Evolutionary conservation across 345 rosid species (phyloP), one percentile per base, ranked within the genome.

Genomic region (Kandelia obovata): DNA sequence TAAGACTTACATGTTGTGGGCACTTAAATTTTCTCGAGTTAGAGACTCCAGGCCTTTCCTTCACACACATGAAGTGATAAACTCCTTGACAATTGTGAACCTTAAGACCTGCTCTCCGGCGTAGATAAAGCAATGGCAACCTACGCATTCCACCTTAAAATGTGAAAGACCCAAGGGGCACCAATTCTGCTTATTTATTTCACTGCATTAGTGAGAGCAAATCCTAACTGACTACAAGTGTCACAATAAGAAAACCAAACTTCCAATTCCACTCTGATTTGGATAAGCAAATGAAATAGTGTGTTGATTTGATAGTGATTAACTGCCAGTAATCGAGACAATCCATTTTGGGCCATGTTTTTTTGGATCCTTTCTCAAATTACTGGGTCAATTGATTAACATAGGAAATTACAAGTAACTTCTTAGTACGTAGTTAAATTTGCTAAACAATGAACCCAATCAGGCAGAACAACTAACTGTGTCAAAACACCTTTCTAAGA

Each of bases 101-200:
- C 98, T 91, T 34, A 27, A 17, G 31, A 87, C 28, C 75, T 84
- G 88, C 70, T 94, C 97, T 71, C 82, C 88, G 0, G 89, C 84
- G 75, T 65, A 35, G 65, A 94, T 77, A 72, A 73, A 72, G 62
- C 65, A 75, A 75, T 66, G 81, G 78, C 97, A 94, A 76, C 70
- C 69, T 62, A 73, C 83, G 68, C 98, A 94, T 64, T 87, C 88
- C 64, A 35, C 88, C 98, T 94, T 83, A 66, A 66, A 17, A 19
- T 6, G 9, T 39, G 37, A 67, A 25, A 31, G 32, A 10, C 20
- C 30, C 21, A 8, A n/a, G 23, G 25, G 17, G n/a, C 8, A 7
- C 49, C 53, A 56, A 64, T 53, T n/a, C 37, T 23, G 23, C 35
- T 43, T 10, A 23, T 19, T 43, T 10, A 23, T 19, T 70, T 10